Base-by-base conservation (phyloP, 139 green algal genomes). In the Mychonastes homosphaera region DNA sequence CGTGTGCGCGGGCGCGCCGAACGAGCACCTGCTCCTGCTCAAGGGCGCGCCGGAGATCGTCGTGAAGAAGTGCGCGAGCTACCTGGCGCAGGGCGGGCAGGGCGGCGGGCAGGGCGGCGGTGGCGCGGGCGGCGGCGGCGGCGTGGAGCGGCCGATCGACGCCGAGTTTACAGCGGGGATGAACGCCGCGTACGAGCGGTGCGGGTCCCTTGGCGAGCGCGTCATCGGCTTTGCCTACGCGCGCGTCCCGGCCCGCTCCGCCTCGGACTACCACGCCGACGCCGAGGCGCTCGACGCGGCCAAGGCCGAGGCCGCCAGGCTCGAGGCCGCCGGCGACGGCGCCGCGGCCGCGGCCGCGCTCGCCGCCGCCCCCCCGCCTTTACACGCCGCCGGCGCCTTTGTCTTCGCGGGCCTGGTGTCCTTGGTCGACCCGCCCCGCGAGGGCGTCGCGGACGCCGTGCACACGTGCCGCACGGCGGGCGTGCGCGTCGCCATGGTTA, bases 401-500 rank as follows among this genome's bases (percentile, higher is more conserved):
- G 83, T 78, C 13, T 91, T 91, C 49, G 64, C 73, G 28, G 86
- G 86, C 12, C 74, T 94, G 13, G 69, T 89, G 47, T 79, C 71
- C 18, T 64, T 94, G 51, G 80, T 94, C 28, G 86, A 94, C 74
- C 86, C 86, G 4, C 85, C 85, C 3, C 58, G 85, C 2, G 56
- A 75, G 15, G 85, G 78, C 40, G 83, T 90, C 44, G 61, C 69
- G 9, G 84, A 88, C 66, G 83, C 81, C 9, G 78, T 89, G 28
- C 55, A 63, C 55, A 73, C 74, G 65, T 86, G 65, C 57, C 56
- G 65, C 21, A 59, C 39, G 19, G 84, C 80, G 4, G 38, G 70
- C 41, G 74, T 91, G 40, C 63, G 75, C 24, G 84, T 91, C 27
- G 76, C 78, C 62, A 92, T 91, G 84, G 79, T 91, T 19, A 91